Percentiles rank a stretch among this genome's conserved stretches.
Conservation (phyloP, 108 stramenopile genomes). For the Hondaea fermentalgiana region DNA sequence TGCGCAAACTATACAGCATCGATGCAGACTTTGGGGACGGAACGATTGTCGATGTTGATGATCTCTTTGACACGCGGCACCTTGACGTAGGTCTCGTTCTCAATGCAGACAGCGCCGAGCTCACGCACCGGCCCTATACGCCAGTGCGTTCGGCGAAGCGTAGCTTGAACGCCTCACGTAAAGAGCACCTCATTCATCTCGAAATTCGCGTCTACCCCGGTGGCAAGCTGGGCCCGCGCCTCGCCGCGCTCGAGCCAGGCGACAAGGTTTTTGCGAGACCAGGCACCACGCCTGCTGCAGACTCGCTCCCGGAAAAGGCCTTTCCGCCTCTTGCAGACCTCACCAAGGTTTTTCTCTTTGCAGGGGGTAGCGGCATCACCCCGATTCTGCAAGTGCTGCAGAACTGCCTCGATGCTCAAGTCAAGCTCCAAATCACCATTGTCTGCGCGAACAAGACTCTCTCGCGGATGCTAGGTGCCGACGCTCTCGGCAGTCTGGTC, state of each 20-base stretch:
- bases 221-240: background rate
- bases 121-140: background rate
- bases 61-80: background rate
- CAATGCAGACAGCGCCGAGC: background rate
- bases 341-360: background rate
- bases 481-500: background rate
- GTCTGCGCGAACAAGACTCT: conserved; percentile 7
- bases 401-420: background rate
- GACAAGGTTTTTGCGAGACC: background rate
- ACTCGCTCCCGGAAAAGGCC: background rate
- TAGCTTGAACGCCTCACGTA: background rate
- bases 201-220: background rate
- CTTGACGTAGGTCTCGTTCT: background rate
- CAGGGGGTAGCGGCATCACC: background rate
- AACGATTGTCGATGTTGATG: background rate
- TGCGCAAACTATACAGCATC: background rate
- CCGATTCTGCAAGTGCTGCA: conserved; percentile 3
- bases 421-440: background rate
- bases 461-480: background rate
- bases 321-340: background rate
- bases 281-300: background rate
- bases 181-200: background rate
- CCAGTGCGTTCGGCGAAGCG: background rate
- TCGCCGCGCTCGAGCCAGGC: background rate
- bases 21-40: background rate